phyloP scores from a whole-genome alignment of 2,329 filamentous ascomycete genomes.

The Aspergillus aculeatus region DNA sequence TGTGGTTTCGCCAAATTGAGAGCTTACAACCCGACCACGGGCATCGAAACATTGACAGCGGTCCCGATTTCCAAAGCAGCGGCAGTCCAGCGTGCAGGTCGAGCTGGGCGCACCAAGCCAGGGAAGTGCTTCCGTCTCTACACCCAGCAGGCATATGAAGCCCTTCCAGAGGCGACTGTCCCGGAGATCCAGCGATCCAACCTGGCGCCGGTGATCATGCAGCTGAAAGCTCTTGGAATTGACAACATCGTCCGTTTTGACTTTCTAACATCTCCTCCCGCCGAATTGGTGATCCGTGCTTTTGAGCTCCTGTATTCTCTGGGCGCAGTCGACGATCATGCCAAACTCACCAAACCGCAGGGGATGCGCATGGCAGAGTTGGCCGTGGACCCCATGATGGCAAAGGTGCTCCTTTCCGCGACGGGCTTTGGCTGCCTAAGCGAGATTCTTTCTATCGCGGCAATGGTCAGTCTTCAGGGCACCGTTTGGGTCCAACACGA shows the following conservation, averaged over 20 bases:
- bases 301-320: slow-evolving; percentile 85
- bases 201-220: slow-evolving; percentile 80
- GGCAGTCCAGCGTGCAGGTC: slow-evolving; percentile 84
- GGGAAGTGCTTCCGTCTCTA: slow-evolving; percentile 95
- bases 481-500: slow-evolving; percentile 80
- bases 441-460: slow-evolving; percentile 87
- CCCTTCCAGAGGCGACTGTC: slow-evolving; percentile 68
- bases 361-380: slow-evolving; percentile 90
- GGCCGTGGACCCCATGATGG: slow-evolving; percentile 93
- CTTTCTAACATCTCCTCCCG: slow-evolving; percentile 81
- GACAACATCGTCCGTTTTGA: slow-evolving; percentile 91
- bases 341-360: slow-evolving; percentile 84
- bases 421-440: slow-evolving; percentile 72
- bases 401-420: slow-evolving; percentile 77
- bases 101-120: slow-evolving; percentile 82
- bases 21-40: slow-evolving; percentile 77
- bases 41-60: slow-evolving; percentile 82
- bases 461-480: slow-evolving; percentile 86
- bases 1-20: slow-evolving; percentile 87
- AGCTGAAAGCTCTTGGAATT: slow-evolving; percentile 91
- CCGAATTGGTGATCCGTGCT: slow-evolving; percentile 79
- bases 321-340: slow-evolving; percentile 83
- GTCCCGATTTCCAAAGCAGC: slow-evolving; percentile 86
- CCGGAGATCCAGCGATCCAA: slow-evolving; percentile 94
- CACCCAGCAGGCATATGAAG: slow-evolving; percentile 69